Base-by-base conservation (phyloP, 169 alveolate species). In the Cryptosporidium meleagridis region DNA sequence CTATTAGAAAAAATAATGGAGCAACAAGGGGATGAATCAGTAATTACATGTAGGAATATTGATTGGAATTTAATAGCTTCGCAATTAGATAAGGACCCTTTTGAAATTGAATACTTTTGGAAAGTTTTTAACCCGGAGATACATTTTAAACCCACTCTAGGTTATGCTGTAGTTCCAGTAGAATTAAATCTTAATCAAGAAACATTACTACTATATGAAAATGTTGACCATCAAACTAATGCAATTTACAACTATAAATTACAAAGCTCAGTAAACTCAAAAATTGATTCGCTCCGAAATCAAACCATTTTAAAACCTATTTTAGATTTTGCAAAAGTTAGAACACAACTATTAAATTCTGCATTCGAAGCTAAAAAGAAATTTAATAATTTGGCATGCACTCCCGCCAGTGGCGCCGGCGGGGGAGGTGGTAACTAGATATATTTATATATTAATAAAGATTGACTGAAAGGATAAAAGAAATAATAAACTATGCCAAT, bases 11-110 rank as follows among this genome's bases (percentile, higher is more conserved):
- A 53, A 6, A 39, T 80, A 29, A 80, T 80, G 89, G 70, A 41
- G 3, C 89, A 80, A 44, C 89, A 80, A 41, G 89, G 89, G 33
- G 89, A 80, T 29, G 75, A 80, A 48, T 62, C 89, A 44, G 73
- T 80, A 7, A 55, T 80, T 8, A 44, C 89, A 26, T 59, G 59
- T 31, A 68, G 37, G 3, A 45, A 31, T 14, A 59, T 62, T 21
- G 75, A 80, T 80, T 80, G 89, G 89, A 65, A 80, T 39, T 14
- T 62, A 39, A 80, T 80, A 23, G 73, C 89, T n/a, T 62, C 73
- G 4, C 23, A 61, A 26, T n/a, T 80, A 23, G 75, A 80, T 9
- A 80, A 59, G 41, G 75, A 59, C 9, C 75, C 75, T n/a, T 80
- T 80, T 48, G 89, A 80, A 37, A 26, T 80, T 26, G 89, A 80